A percentile compares a stretch with the other conserved stretches of the same genome.
Conservation (phyloP, 768 basidiomycete genomes). For the Lentinus brumalis region DNA sequence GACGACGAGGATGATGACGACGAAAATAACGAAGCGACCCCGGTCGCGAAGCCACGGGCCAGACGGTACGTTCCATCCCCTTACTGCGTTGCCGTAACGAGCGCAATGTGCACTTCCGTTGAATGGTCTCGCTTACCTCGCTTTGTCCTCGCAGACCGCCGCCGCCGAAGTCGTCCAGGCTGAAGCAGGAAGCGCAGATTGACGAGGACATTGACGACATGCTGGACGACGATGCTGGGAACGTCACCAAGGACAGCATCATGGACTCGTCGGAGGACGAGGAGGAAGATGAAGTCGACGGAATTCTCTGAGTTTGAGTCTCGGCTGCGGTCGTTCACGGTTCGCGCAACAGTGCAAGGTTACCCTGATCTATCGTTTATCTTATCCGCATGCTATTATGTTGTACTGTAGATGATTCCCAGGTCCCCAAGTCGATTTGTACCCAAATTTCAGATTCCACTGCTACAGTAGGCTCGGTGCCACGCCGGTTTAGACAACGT, state of each 20-base stretch:
- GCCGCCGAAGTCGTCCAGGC: constrained; percentile 18
- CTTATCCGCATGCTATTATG: constrained; percentile 1
- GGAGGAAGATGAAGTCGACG: constrained; percentile 41
- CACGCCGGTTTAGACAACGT: neutral
- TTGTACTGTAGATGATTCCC: neutral
- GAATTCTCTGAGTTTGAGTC: constrained; percentile 16
- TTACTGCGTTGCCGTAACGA: neutral
- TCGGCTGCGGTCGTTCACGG: neutral
- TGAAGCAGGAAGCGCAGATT: constrained; percentile 15
- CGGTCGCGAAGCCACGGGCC: constrained; percentile 28
- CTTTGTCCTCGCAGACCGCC: constrained; percentile 16
- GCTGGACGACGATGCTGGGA: constrained; percentile 11
- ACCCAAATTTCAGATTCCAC: neutral
- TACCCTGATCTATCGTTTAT: neutral
- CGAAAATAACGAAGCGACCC: constrained; percentile 40
- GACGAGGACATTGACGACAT: constrained; percentile 18
- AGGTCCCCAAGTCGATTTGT: neutral
- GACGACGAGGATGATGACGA: constrained; percentile 36
- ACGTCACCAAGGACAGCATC: constrained; percentile 47
- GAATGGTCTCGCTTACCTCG: neutral
- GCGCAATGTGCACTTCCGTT: neutral
- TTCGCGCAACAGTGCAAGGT: neutral
- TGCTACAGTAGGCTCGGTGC: too few relatives aligned
- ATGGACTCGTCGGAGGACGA: constrained; percentile 46
- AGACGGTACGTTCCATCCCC: constrained; percentile 2